phyloP scores from a whole-genome alignment of 2,329 filamentous ascomycete species.

The Decorospora gaudefroyi region DNA sequence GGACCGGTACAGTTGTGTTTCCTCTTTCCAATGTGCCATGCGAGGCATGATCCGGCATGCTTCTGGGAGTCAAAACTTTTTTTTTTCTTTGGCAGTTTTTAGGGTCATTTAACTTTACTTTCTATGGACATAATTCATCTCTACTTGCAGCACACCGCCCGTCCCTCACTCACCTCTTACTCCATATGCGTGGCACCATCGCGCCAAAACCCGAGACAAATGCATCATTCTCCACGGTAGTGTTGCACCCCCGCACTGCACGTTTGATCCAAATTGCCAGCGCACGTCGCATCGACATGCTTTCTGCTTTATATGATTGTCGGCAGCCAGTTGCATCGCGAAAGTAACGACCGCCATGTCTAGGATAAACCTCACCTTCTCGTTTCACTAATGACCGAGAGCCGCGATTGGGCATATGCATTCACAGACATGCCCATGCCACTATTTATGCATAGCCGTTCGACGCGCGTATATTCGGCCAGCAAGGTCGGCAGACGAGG shows the following conservation, averaged over 20 bases:
- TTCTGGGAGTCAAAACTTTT: constrained; percentile 31
- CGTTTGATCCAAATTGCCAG: not conserved
- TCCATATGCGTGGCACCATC: not conserved
- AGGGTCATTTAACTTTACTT: constrained; percentile 25
- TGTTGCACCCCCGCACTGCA: not conserved
- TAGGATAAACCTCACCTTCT: too few species aligned
- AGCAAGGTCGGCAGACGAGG: too few species aligned
- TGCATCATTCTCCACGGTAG: not conserved
- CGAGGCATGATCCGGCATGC: constrained; percentile 26
- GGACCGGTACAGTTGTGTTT: constrained; percentile 40
- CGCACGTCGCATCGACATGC: not conserved
- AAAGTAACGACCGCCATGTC: constrained; percentile 7
- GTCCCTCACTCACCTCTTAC: not conserved
- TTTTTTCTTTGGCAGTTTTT: constrained; percentile 18
- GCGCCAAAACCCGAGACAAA: not conserved
- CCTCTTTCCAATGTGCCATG: constrained; percentile 26
- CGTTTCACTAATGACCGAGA: too few species aligned
- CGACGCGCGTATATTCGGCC: too few species aligned
- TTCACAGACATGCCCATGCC: too few species aligned
- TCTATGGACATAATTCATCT: constrained; percentile 43
- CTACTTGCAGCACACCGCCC: not conserved
- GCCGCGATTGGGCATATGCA: too few species aligned
- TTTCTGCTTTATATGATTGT: not conserved
- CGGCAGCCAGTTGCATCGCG: constrained; percentile 2
- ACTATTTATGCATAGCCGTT: too few species aligned